Percentiles rank a stretch among this genome's conserved stretches.
Conservation (phyloP, 306 rosid species). For the Luffa aegyptiaca region DNA sequence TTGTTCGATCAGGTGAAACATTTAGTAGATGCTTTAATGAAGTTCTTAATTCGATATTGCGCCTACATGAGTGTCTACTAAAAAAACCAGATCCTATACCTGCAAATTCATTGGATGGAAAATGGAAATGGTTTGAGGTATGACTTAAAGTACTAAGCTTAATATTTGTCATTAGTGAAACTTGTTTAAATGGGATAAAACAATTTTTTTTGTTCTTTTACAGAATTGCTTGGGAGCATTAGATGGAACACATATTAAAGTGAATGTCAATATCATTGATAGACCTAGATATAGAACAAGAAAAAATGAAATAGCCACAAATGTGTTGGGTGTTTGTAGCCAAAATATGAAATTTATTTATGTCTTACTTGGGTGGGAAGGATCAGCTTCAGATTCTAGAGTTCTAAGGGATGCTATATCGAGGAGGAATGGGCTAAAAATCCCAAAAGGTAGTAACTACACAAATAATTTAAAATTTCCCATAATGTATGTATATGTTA, state of each 20-base stretch:
- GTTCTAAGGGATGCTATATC: background rate
- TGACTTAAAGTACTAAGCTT: no score
- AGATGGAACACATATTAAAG: background rate
- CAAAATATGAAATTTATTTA: background rate
- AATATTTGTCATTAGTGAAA: background rate
- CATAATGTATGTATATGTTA: no score
- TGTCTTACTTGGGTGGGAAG: background rate
- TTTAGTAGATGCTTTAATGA: background rate
- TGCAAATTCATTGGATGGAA: background rate
- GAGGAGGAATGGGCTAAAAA: background rate
- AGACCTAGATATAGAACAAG: background rate
- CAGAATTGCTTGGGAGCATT: constrained; percentile 10
- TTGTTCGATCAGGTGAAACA: background rate
- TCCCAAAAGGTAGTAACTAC: background rate
- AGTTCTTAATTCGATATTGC: background rate
- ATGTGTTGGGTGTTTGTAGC: background rate
- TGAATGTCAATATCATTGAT: background rate
- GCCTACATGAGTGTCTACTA: background rate
- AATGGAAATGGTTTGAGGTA: background rate
- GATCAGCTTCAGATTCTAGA: background rate
- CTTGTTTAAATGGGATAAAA: background rate
- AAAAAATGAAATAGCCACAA: background rate
- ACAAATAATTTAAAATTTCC: no score
- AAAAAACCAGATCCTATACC: background rate
- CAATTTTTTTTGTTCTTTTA: background rate